phyloP scores from a whole-genome alignment of 805 yeast species.

The Nematodospora valgi region DNA sequence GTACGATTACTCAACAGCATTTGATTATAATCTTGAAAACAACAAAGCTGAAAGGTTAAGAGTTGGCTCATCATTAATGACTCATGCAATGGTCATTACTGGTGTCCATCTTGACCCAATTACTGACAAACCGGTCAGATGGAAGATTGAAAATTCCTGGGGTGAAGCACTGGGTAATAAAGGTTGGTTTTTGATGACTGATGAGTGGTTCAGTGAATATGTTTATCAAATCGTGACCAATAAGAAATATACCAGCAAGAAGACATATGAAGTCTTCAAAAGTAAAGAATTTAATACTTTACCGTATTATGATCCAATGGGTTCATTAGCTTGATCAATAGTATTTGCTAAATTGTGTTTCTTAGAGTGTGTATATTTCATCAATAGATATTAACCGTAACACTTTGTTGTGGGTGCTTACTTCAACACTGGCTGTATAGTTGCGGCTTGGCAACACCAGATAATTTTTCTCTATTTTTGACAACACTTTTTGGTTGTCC shows the following conservation, averaged over 20 bases:
- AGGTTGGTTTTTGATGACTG: constrained; percentile 43
- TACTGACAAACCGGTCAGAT: constrained; percentile 36
- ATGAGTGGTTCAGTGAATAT: constrained; percentile 41
- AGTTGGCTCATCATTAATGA: constrained; percentile 74
- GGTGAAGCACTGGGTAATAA: constrained; percentile 38
- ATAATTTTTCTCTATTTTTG: too few relatives aligned
- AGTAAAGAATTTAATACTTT: constrained; percentile 26
- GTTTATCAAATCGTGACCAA: constrained; percentile 41
- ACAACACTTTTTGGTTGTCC: background rate
- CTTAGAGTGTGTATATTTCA: too few relatives aligned
- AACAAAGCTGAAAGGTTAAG: constrained; percentile 66
- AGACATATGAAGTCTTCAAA: constrained; percentile 35
- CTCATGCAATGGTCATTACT: constrained; percentile 86
- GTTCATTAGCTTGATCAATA: constrained; percentile 40
- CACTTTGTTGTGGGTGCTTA: too few relatives aligned
- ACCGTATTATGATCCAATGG: constrained; percentile 44
- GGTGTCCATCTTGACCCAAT: constrained; percentile 69
- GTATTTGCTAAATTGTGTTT: too few relatives aligned
- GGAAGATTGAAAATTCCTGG: constrained; percentile 46
- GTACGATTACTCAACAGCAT: constrained; percentile 61
- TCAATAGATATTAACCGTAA: too few relatives aligned
- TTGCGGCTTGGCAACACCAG: too few relatives aligned
- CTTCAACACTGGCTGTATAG: too few relatives aligned
- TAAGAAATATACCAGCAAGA: constrained; percentile 34
- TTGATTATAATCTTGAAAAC: constrained; percentile 50